A percentile compares a stretch with the other conserved stretches of the same genome.
Evolutionary conservation across 2,329 filamentous ascomycete genomes (phyloP).

Genomic region (Ceratocystis smalleyi): DNA sequence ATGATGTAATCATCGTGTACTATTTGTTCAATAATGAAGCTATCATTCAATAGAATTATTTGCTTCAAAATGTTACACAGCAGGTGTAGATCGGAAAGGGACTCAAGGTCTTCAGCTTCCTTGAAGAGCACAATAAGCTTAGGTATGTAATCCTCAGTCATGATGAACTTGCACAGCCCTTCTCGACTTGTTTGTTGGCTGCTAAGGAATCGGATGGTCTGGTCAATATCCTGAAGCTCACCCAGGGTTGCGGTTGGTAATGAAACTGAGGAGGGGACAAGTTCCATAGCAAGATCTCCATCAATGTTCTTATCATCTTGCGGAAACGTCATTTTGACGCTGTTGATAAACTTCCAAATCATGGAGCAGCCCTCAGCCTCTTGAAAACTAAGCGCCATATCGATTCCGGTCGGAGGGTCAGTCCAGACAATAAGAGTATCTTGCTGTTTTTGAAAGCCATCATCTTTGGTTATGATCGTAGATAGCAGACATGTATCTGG

Average conservation of each 20-base stretch:
- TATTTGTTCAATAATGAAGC: constrained; percentile 80
- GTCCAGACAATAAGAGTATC: constrained; percentile 98
- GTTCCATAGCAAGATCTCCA: constrained; percentile 67
- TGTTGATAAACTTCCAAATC: constrained; percentile 92
- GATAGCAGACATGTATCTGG: constrained; percentile 71
- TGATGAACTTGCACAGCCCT: constrained; percentile 71
- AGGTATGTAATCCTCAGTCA: constrained; percentile 70
- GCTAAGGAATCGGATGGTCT: constrained; percentile 65
- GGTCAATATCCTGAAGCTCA: constrained; percentile 71
- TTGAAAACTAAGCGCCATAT: constrained; percentile 97
- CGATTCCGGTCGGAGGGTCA: constrained; percentile 63
- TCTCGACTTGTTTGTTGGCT: constrained; percentile 63
- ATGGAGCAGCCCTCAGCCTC: constrained; percentile 84
- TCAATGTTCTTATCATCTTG: constrained; percentile 61
- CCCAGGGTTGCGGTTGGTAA: constrained; percentile 68
- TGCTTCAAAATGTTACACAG: constrained; percentile 98
- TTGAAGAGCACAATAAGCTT: constrained; percentile 76
- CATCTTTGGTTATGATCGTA: constrained; percentile 79
- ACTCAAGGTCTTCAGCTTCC: constrained; percentile 83
- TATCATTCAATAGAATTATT: constrained; percentile 87
- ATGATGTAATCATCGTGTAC: constrained; percentile 80
- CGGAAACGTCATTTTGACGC: constrained; percentile 61
- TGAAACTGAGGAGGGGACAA: constrained; percentile 47
- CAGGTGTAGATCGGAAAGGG: constrained; percentile 68
- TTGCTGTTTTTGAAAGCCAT: constrained; percentile 97